These are phyloP conservation scores for Moesziomyces parantarcticus DNA, from an alignment of 1,284 basidiomycete genomes.

Conservation along the genomic window DNA sequence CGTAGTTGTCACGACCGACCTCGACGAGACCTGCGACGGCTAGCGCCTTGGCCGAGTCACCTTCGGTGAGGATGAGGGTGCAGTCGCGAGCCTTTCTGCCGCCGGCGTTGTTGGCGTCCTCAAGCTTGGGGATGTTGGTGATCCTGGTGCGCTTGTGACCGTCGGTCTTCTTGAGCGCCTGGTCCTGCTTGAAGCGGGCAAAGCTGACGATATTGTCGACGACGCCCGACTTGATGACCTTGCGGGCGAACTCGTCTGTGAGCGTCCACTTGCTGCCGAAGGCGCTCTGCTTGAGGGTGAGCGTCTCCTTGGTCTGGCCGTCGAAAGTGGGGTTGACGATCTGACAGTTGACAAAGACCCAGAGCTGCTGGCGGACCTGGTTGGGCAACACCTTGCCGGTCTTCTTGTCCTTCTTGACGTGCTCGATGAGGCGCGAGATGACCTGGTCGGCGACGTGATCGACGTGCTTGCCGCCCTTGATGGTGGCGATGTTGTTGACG, in stretches of 20 bases:
- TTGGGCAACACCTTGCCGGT: constrained; percentile 88
- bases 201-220: constrained; percentile 92
- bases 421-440: constrained; percentile 78
- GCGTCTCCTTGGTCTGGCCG: constrained; percentile 97
- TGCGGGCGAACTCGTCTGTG: constrained; percentile 94
- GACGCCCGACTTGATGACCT: constrained; percentile 88
- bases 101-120: constrained; percentile 98
- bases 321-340: constrained; percentile 99
- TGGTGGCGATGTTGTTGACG: constrained; percentile 97
- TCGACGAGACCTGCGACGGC: constrained; percentile 94
- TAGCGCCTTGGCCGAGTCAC: constrained; percentile 97
- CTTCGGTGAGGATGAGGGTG: constrained; percentile 97
- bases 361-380: constrained; percentile 97
- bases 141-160: constrained; percentile 84
- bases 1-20: constrained; percentile 95
- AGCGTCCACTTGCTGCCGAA: constrained; percentile 89
- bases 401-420: constrained; percentile 90
- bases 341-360: constrained; percentile 96
- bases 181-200: constrained; percentile 97
- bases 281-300: constrained; percentile 87
- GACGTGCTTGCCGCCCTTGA: constrained; percentile 96
- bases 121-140: constrained; percentile 89
- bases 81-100: constrained; percentile 81
- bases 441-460: constrained; percentile 87
- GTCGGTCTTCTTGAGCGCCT: constrained; percentile 94